These are phyloP conservation scores for Kwoniella newhampshirensis DNA, from an alignment of 768 basidiomycete genomes.

Conservation along the genomic window DNA sequence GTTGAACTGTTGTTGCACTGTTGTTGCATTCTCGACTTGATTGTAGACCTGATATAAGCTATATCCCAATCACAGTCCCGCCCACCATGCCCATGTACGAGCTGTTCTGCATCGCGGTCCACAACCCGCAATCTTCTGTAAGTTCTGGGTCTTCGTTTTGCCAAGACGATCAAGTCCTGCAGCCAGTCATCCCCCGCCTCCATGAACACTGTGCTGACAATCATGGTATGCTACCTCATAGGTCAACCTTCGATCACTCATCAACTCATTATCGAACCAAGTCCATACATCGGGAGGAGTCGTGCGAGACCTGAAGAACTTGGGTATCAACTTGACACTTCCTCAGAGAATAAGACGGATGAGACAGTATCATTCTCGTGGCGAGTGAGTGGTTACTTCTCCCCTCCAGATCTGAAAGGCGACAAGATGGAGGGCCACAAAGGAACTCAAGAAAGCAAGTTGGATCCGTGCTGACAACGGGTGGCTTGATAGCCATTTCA, in stretches of 20 bases:
- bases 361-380: slow-evolving; percentile 49
- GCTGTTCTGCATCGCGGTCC: slow-evolving; percentile 52
- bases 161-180: neutral
- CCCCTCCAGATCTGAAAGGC: too few species aligned
- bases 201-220: neutral
- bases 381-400: slow-evolving; percentile 50
- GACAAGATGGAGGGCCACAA: too few species aligned
- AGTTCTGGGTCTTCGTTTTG: too few species aligned
- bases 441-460: too few species aligned
- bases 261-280: slow-evolving; percentile 39
- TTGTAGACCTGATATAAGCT: too few species aligned
- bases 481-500: slow-evolving; percentile 41
- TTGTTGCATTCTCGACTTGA: too few species aligned
- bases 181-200: neutral
- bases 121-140: slow-evolving; percentile 48
- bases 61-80: too few species aligned
- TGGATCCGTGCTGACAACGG: too few species aligned
- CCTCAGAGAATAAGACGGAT: slow-evolving; percentile 47
- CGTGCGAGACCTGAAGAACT: slow-evolving; percentile 46
- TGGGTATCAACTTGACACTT: slow-evolving; percentile 44
- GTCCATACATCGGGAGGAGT: slow-evolving; percentile 47
- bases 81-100: slow-evolving; percentile 54
- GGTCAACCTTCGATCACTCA: slow-evolving; percentile 47
- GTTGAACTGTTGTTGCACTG: too few species aligned
- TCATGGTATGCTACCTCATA: slow-evolving; percentile 10